phyloP scores from a whole-genome alignment of 129 eudicot genomes.

The Scalesia atractyloides region DNA sequence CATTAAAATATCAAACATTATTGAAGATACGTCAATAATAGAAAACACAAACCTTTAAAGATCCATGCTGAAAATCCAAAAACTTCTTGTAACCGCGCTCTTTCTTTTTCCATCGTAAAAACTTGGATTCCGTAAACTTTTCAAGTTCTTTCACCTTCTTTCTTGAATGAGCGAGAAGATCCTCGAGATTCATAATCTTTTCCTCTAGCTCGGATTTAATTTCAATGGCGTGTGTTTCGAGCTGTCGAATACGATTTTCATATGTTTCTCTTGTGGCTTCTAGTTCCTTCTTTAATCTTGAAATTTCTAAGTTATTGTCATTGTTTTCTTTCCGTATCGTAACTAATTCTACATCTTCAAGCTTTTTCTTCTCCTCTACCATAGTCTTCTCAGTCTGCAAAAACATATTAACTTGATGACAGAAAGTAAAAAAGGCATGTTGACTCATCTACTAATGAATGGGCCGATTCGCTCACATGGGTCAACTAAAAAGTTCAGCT shows the following conservation, averaged over 20 bases:
- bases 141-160: constrained; percentile 72
- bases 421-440: neutral
- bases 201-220: constrained; percentile 52
- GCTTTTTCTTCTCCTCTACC: constrained; percentile 63
- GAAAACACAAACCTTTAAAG: constrained; percentile 55
- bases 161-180: constrained; percentile 53
- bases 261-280: constrained; percentile 38
- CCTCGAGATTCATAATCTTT: constrained; percentile 56
- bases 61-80: constrained; percentile 59
- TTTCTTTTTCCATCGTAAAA: constrained; percentile 56
- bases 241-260: constrained; percentile 41
- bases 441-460: neutral
- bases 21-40: neutral
- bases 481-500: neutral
- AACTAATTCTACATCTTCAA: constrained; percentile 52
- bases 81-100: constrained; percentile 59
- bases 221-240: constrained; percentile 50
- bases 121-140: constrained; percentile 59
- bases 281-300: constrained; percentile 44
- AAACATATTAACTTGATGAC: neutral
- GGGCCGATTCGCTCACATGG: neutral
- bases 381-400: constrained; percentile 63
- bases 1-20: neutral
- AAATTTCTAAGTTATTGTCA: constrained; percentile 40
- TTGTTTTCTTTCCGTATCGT: constrained; percentile 54